These are phyloP conservation scores for Aspergillus sp. DNA, from an alignment of 2,329 filamentous ascomycete genomes.

Conservation along the genomic window DNA sequence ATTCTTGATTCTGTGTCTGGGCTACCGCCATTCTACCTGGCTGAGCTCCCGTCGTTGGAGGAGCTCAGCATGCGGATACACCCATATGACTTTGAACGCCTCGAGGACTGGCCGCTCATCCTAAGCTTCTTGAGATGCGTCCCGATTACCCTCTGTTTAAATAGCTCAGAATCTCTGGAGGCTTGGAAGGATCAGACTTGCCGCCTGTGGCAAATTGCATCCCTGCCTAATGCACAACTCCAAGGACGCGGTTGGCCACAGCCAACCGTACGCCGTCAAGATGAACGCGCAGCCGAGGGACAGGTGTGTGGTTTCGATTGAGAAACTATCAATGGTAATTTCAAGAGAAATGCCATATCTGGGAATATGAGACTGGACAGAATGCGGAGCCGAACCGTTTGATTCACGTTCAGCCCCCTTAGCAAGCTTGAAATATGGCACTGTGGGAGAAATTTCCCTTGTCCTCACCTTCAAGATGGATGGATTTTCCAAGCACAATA, in stretches of 20 bases:
- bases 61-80: neutral
- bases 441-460: no score
- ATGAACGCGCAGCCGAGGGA: neutral
- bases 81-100: conserved; percentile 1
- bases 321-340: no score
- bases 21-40: neutral
- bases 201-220: conserved; percentile 2
- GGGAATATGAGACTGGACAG: no score
- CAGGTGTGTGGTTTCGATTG: no score
- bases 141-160: conserved; percentile 1
- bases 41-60: neutral
- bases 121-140: neutral
- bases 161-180: neutral
- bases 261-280: neutral
- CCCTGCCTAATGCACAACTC: conserved; percentile 1
- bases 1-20: conserved; percentile 1
- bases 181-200: neutral
- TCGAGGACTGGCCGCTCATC: conserved; percentile 2
- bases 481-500: no score
- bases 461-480: no score
- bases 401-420: no score
- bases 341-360: no score
- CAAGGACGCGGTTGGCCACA: neutral
- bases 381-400: no score
- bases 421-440: no score